These are phyloP conservation scores for Gypsophila paniculata DNA, from an alignment of 179 eudicot species.

Conservation along the genomic window DNA sequence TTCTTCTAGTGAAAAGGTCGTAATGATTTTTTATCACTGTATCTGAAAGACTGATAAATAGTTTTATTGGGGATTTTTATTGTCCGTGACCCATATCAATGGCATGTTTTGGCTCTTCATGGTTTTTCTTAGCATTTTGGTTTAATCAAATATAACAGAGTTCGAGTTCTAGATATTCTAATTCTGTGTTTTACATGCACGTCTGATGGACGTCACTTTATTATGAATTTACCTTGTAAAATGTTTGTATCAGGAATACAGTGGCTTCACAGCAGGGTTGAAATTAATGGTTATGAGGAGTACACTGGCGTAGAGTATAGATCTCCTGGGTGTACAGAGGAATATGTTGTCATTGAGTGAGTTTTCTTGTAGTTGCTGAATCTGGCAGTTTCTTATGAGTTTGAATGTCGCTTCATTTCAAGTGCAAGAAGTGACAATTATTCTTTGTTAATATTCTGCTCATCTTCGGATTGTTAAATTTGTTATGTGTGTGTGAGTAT, in stretches of 20 bases:
- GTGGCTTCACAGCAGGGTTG: conserved; percentile 96
- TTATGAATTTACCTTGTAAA: conserved; percentile 6
- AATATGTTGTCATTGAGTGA: conserved; percentile 77
- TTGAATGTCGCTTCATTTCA: not conserved
- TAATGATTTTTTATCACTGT: not conserved
- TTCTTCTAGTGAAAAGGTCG: too few species aligned
- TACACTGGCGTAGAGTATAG: conserved; percentile 81
- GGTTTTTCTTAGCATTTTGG: not conserved
- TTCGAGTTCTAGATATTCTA: not conserved
- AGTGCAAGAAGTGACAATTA: conserved; percentile 12
- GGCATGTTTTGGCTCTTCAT: not conserved
- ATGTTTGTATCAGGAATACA: conserved; percentile 61
- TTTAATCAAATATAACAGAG: not conserved
- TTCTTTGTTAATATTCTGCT: not conserved
- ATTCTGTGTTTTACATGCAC: not conserved
- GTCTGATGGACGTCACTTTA: not conserved
- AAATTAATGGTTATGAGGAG: conserved; percentile 86
- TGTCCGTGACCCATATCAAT: not conserved
- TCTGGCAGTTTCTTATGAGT: not conserved
- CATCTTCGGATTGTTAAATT: not conserved
- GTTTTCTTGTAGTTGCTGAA: conserved; percentile 26
- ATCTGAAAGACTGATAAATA: not conserved
- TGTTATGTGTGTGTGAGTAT: too few species aligned
- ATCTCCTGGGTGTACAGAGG: conserved; percentile 94
- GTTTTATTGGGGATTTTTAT: not conserved